Percentiles rank a stretch among this genome's conserved stretches.
Evolutionary conservation across 495 filamentous ascomycete species (phyloP).

Genomic region (Parathielavia appendiculata): DNA sequence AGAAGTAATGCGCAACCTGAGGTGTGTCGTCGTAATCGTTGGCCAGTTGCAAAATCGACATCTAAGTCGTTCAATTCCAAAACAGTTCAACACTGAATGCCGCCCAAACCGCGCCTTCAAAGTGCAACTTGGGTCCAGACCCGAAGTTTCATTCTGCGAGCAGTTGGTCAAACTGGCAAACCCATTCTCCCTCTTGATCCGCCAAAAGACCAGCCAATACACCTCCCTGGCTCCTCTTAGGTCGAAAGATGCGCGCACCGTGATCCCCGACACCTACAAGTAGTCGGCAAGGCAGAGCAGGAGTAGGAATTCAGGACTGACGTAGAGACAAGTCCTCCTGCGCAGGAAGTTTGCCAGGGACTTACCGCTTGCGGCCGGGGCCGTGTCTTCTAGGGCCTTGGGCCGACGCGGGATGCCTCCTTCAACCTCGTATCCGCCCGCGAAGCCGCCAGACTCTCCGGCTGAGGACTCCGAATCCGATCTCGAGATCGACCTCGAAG

Average conservation of each 20-base stretch:
- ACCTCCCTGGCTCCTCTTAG: background rate
- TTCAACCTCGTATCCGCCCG: conserved; percentile 44
- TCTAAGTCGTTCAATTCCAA: background rate
- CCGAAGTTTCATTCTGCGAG: no score
- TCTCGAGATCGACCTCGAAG: conserved; percentile 65
- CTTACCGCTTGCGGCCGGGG: background rate
- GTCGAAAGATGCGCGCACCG: background rate
- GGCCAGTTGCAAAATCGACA: background rate
- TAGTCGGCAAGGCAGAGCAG: background rate
- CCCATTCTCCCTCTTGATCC: background rate
- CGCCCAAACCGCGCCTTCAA: background rate
- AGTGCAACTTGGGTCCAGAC: no score
- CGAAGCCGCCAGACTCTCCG: conserved; percentile 49
- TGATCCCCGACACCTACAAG: background rate
- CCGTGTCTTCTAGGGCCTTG: conserved; percentile 12
- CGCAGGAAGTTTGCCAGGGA: no score
- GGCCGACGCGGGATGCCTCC: conserved; percentile 50
- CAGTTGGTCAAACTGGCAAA: background rate
- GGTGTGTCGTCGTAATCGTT: conserved; percentile 4
- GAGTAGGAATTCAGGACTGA: background rate
- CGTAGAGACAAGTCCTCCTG: background rate
- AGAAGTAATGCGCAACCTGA: background rate
- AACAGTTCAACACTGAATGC: background rate
- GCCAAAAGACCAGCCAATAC: background rate
- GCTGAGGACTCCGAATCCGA: conserved; percentile 58